Conservation (phyloP, 441 rosid species). For the Adansonia rubrostipa region DNA sequence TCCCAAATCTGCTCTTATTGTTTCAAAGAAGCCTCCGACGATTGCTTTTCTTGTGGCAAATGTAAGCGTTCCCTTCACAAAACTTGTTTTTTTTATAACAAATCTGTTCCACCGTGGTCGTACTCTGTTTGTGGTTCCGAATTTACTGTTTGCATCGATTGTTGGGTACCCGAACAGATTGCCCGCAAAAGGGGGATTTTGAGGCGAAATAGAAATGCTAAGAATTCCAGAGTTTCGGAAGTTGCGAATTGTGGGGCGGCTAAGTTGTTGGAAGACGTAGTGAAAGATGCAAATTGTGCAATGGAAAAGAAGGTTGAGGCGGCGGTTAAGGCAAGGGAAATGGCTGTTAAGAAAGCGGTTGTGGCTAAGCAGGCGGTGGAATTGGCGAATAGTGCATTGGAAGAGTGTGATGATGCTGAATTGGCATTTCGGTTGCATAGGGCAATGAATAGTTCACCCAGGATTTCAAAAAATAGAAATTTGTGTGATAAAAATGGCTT, state of each 20-base stretch:
- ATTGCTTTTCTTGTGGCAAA: constrained; percentile 41
- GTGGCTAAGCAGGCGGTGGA: constrained; percentile 32
- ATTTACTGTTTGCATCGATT: constrained; percentile 57
- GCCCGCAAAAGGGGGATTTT: constrained; percentile 25
- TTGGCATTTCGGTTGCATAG: constrained; percentile 43
- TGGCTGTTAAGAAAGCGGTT: constrained; percentile 34
- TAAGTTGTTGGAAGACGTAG: constrained; percentile 32
- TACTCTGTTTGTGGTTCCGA: constrained; percentile 40
- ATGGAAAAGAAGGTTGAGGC: constrained; percentile 33
- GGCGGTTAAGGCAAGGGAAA: constrained; percentile 37
- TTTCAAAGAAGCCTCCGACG: constrained; percentile 38
- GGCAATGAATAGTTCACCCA: constrained; percentile 38
- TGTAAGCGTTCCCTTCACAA: constrained; percentile 54
- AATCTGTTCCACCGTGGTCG: constrained; percentile 48
- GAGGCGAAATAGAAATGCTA: constrained; percentile 29
- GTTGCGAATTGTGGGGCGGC: constrained; percentile 5
- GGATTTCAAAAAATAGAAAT: constrained; percentile 38
- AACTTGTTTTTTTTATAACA: constrained; percentile 42
- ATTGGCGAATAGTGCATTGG: constrained; percentile 26
- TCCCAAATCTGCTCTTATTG: constrained; percentile 63
- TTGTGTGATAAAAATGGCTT: constrained; percentile 17
- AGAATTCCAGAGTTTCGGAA: constrained; percentile 20
- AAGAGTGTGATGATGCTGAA: constrained; percentile 33
- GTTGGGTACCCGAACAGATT: constrained; percentile 62
- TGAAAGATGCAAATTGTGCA: constrained; percentile 29